Evolutionary conservation across 148 eudicot species (phyloP), one percentile per base, ranked within the genome.

Genomic region (Vaccinium myrtillus): DNA sequence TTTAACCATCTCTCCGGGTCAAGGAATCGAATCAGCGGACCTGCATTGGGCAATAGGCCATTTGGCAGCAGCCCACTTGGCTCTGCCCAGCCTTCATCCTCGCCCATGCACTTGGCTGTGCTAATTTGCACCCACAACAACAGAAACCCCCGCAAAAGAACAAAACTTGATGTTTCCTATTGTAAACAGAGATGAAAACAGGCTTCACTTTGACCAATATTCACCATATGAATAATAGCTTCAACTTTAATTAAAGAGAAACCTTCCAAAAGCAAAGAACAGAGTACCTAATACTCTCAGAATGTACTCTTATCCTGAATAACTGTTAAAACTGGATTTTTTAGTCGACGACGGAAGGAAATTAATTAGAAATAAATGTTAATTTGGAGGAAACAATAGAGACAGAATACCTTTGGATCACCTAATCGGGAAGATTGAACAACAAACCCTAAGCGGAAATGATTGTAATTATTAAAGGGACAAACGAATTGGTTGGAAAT

Each of bases 1-100:
- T 59, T 91, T 32, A 79, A 77, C 98, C 98, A 94, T 84, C 93
- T 88, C 70, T 86, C 97, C 0, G 85, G 86, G 67, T 93, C 94
- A 12, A 94, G 90, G 21, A 84, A 85, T 65, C 88, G 84, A 59
- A 91, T 61, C 84, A 92, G 85, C 1, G 90, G 90, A 75, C 84
- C 87, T 51, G 90, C 87, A 85, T 89, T 88, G 12, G 90, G 91
- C 83, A 93, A 15, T 50, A 96, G 91, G 83, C 98, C 98, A 78
- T 92, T 95, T 15, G 90, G 91, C 86, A 85, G 82, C 25, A 90
- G 86, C 84, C 88, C 89, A 80, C 86, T 87, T 71, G 88, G 82
- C 84, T 87, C 83, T 58, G 85, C 84, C 89, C 89, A 85, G 53
- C 81, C 87, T 83, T 87, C 91, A 67, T 80, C 61, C 69, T 88